Evolutionary conservation across 495 filamentous ascomycete genomes (phyloP), one percentile per base, ranked within the genome.

Genomic region (Lepraria neglecta): DNA sequence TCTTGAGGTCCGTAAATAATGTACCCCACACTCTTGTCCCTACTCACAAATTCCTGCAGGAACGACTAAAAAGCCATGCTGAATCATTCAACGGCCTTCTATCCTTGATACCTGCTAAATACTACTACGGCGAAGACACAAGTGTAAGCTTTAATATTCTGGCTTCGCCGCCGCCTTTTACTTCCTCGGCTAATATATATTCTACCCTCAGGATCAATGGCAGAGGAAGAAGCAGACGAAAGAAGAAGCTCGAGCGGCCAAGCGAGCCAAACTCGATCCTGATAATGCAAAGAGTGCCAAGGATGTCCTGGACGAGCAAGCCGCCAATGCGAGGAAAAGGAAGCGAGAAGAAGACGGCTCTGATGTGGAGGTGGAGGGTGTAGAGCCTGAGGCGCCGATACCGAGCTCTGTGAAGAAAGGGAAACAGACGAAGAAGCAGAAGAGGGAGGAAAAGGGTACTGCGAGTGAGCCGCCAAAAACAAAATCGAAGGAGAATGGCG

Each of bases 31-130:
- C 1, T 30, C 6, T 43, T 15, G 15, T 21, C 3, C 31, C 6
- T 33, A 10, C 53, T 63, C 24, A 58, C 55, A 21, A 28, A n/a
- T 28, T 15, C 17, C 28, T 24, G 53, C 65, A 94, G 94, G 89
- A 91, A 68, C 90, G 91, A 66, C 80, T 98, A 66, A 86, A 84
- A 71, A 87, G 84, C 73, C 89, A 96, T 70, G 84, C 90, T 38
- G 80, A 87, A 73, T 85, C 92, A 63, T 97, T 98, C 70, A 87
- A 96, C 71, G 90, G 92, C 59, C 75, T 98, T 19, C 80, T 98
- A 63, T 92, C 91, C 30, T 78, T 98, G 52, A 96, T 96, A 68
- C 94, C 94, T 31, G 92, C 90, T 24, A 92, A 92, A 72, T 84
- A 88, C 67, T 96, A 96, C 74, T 96, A 94, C 70, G 89, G 86